Evolutionary conservation across 306 rosid genomes (phyloP).

Genomic region (Gleditsia sinensis): DNA sequence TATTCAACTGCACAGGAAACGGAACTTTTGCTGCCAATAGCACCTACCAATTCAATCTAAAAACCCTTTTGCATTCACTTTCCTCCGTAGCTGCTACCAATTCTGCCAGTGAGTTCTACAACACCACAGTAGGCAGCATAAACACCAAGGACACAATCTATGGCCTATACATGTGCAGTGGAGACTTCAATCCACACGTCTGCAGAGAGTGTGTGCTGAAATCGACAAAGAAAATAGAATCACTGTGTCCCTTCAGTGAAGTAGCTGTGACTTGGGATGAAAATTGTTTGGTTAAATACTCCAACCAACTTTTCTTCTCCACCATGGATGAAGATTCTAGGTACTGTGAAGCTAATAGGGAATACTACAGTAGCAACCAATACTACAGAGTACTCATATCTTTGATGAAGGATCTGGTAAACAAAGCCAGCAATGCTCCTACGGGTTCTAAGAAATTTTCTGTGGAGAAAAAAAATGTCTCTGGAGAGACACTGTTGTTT

Average conservation of each 20-base stretch:
- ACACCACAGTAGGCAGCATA: background rate
- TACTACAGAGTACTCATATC: background rate
- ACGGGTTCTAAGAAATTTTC: slow-evolving; percentile 7
- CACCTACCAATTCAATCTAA: too few relatives aligned
- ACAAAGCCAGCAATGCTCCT: too few relatives aligned
- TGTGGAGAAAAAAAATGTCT: background rate
- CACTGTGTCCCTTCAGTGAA: slow-evolving; percentile 26
- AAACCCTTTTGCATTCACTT: slow-evolving; percentile 29
- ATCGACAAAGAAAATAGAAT: slow-evolving; percentile 1
- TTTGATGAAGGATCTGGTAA: too few relatives aligned
- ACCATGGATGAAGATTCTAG: slow-evolving; percentile 17
- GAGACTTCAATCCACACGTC: background rate
- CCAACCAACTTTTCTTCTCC: slow-evolving; percentile 10
- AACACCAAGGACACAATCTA: background rate
- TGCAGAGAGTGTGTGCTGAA: slow-evolving; percentile 32
- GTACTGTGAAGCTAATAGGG: background rate
- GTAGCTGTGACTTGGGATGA: slow-evolving; percentile 32
- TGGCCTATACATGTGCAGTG: too few relatives aligned
- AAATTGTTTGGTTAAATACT: slow-evolving; percentile 33
- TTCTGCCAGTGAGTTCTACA: slow-evolving; percentile 9
- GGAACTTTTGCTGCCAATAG: slow-evolving; percentile 16
- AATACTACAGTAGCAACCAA: slow-evolving; percentile 14
- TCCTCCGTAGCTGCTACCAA: background rate
- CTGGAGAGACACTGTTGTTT: slow-evolving; percentile 3
- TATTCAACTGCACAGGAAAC: slow-evolving; percentile 18